Percentiles rank a stretch among this genome's conserved stretches.
These are phyloP conservation scores for Pythium pyrilobum DNA, from an alignment of 352 stramenopile species.

Conservation along the genomic window DNA sequence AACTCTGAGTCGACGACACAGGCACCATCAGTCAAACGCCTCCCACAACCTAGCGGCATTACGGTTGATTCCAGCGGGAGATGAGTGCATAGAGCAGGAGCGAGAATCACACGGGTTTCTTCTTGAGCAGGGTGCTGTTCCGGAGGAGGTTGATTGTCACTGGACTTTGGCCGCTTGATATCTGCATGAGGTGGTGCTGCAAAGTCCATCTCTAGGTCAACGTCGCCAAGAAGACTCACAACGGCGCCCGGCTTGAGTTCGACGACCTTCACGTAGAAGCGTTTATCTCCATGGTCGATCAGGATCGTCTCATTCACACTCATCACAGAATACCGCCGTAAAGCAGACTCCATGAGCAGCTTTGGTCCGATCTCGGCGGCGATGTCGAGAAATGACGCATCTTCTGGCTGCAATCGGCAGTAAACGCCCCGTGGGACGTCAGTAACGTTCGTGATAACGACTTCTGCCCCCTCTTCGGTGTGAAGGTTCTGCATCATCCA, in stretches of 20 bases:
- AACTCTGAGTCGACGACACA: constrained; percentile 5
- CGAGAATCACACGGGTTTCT: too few species aligned
- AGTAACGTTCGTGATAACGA: constrained; percentile 30
- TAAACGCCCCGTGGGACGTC: constrained; percentile 41
- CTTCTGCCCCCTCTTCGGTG: constrained; percentile 29
- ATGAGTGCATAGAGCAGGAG: too few species aligned
- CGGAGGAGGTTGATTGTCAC: background rate
- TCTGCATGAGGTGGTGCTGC: constrained; percentile 29
- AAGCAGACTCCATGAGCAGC: constrained; percentile 48
- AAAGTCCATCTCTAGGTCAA: constrained; percentile 64
- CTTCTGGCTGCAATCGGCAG: constrained; percentile 52
- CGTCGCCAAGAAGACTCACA: constrained; percentile 53
- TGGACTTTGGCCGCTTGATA: constrained; percentile 14
- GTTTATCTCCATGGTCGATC: constrained; percentile 40
- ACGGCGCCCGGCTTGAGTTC: constrained; percentile 43
- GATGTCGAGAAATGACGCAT: constrained; percentile 37
- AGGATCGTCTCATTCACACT: constrained; percentile 45
- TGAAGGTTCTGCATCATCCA: constrained; percentile 68
- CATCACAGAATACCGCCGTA: constrained; percentile 53
- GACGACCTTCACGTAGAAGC: constrained; percentile 41
- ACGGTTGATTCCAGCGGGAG: background rate
- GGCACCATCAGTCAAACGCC: constrained; percentile 9
- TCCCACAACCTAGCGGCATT: background rate
- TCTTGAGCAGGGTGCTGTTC: too few species aligned
- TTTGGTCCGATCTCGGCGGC: constrained; percentile 56